phyloP scores from a whole-genome alignment of 2,329 filamentous ascomycete species.

The Cylindrodendrum hubeiense region DNA sequence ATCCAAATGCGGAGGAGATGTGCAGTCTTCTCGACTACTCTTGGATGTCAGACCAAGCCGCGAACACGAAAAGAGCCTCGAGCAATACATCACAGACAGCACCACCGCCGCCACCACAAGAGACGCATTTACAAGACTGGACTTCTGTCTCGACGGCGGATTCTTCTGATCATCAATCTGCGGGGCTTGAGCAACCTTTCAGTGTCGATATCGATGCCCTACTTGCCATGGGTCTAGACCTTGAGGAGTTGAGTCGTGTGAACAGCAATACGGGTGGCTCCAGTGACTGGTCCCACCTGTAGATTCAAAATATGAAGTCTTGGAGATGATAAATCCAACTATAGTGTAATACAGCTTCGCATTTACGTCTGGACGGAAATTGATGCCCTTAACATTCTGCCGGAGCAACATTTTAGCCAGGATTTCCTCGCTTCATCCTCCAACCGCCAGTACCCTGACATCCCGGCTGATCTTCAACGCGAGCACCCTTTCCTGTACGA shows the following conservation, averaged over 20 bases:
- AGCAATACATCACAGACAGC: neutral
- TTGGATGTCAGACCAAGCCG: neutral
- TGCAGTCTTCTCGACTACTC: slow-evolving; percentile 1
- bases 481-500: neutral
- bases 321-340: neutral
- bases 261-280: neutral
- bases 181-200: neutral
- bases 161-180: neutral
- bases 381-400: neutral
- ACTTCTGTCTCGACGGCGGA: neutral
- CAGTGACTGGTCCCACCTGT: neutral
- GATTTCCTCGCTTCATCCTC: neutral
- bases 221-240: neutral
- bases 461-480: neutral
- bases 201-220: neutral
- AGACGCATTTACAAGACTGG: neutral
- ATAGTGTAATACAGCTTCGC: neutral
- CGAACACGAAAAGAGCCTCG: neutral
- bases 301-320: neutral
- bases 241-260: neutral
- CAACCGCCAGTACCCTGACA: neutral
- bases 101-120: neutral
- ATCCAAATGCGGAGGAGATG: slow-evolving; percentile 2
- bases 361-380: neutral
- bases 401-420: neutral